Conservation (phyloP, 305 asterid species). For the Petunia hybrid region DNA sequence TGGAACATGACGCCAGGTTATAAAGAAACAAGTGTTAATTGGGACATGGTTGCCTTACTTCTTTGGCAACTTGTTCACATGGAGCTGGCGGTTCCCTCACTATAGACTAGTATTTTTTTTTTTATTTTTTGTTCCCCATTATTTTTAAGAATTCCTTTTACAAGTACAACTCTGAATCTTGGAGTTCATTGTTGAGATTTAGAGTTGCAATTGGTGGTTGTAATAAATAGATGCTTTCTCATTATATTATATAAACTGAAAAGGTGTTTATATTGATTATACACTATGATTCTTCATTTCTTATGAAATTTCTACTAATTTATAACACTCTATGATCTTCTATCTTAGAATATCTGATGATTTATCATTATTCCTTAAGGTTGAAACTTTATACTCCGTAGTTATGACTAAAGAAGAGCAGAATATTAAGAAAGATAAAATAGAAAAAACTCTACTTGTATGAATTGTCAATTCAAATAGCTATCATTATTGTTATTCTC, state of each 20-base stretch:
- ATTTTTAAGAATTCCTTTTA: neutral
- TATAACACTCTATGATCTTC: neutral
- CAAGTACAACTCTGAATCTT: neutral
- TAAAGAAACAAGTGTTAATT: constrained; percentile 7
- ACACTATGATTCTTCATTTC: neutral
- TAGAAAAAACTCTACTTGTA: neutral
- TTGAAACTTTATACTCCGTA: neutral
- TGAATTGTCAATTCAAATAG: constrained; percentile 29
- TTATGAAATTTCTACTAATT: neutral
- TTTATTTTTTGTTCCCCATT: neutral
- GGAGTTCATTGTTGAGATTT: neutral
- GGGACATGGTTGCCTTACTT: constrained; percentile 34
- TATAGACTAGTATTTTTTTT: neutral
- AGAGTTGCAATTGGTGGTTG: neutral
- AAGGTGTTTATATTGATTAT: neutral
- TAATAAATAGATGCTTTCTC: neutral
- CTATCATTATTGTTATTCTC: neutral
- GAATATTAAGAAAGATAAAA: neutral
- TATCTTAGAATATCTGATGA: neutral
- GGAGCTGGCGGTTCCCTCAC: constrained; percentile 11
- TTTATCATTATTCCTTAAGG: constrained; percentile 21
- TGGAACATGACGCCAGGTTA: constrained; percentile 22
- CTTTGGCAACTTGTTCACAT: constrained; percentile 31
- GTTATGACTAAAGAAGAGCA: neutral
- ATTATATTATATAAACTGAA: neutral